These are phyloP conservation scores for Nymphaea thermarum DNA, from an alignment of 164 flowering plant genomes.

Conservation along the genomic window DNA sequence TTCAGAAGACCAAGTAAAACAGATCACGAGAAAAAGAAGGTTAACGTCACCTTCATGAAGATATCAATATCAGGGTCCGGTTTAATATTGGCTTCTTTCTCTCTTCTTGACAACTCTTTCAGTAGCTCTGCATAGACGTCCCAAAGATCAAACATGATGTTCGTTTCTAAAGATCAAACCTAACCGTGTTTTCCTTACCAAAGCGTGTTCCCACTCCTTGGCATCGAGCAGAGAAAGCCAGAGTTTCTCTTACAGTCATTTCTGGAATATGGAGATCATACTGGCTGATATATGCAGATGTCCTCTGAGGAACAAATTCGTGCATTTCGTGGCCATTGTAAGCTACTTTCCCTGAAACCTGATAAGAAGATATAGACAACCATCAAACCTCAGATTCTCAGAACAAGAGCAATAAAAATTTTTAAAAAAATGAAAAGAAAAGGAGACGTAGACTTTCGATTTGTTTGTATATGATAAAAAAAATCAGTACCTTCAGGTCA, in stretches of 20 bases:
- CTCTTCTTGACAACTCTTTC: slow-evolving; percentile 77
- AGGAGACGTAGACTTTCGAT: neutral
- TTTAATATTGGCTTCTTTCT: slow-evolving; percentile 59
- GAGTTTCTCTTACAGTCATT: slow-evolving; percentile 90
- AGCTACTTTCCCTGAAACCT: slow-evolving; percentile 61
- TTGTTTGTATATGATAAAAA: neutral
- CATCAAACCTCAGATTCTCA: neutral
- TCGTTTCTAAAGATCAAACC: neutral
- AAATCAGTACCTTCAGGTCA: slow-evolving; percentile 1
- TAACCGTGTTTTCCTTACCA: slow-evolving; percentile 25
- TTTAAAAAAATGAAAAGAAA: neutral
- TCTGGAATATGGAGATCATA: slow-evolving; percentile 74
- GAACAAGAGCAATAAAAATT: neutral
- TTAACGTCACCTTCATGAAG: slow-evolving; percentile 71
- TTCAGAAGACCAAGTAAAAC: neutral
- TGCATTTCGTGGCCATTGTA: slow-evolving; percentile 60
- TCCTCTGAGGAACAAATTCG: slow-evolving; percentile 69
- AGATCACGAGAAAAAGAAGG: neutral
- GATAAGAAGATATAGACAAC: slow-evolving; percentile 4
- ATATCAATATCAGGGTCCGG: slow-evolving; percentile 90
- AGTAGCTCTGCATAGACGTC: slow-evolving; percentile 35
- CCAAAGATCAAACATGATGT: neutral
- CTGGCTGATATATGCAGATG: slow-evolving; percentile 85
- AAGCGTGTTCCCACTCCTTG: slow-evolving; percentile 79
- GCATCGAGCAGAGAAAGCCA: slow-evolving; percentile 87